These are phyloP conservation scores for Rosa rugosa DNA, from an alignment of 306 rosid genomes.

Conservation along the genomic window DNA sequence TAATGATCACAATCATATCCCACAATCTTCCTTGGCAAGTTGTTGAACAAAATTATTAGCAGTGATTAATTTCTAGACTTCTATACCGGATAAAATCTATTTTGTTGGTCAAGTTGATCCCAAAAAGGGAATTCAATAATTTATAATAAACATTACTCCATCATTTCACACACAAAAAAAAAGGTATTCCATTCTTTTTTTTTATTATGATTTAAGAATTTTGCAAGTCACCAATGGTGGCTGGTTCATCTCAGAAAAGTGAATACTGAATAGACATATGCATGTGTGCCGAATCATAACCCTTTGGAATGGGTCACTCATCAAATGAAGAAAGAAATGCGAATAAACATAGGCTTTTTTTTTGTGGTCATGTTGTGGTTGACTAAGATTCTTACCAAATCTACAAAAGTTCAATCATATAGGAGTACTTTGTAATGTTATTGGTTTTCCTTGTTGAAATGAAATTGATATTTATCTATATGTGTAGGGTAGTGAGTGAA, in stretches of 20 bases:
- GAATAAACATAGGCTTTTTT: not conserved
- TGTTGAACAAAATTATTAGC: not conserved
- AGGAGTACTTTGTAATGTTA: not conserved
- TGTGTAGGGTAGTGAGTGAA: not conserved
- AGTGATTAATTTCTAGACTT: not conserved
- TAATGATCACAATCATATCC: not conserved
- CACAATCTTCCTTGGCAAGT: not conserved
- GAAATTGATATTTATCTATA: not conserved
- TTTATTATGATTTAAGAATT: not conserved
- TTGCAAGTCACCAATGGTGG: not conserved
- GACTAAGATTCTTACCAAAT: slow-evolving; percentile 8
- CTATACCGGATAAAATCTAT: not conserved
- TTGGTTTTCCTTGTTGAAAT: not conserved
- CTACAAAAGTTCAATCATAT: not conserved
- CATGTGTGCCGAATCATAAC: not conserved
- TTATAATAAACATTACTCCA: not conserved
- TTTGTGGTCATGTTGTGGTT: not conserved
- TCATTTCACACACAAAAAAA: not conserved
- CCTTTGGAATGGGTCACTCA: not conserved
- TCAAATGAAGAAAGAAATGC: not conserved
- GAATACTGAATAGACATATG: not conserved
- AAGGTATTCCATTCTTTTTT: not conserved
- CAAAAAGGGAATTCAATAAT: not conserved
- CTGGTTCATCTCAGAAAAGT: not conserved
- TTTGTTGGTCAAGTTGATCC: not conserved